Evolutionary conservation across 805 yeast genomes (phyloP), one percentile per base, ranked within the genome.

Genomic region (Candida endomychidarum): DNA sequence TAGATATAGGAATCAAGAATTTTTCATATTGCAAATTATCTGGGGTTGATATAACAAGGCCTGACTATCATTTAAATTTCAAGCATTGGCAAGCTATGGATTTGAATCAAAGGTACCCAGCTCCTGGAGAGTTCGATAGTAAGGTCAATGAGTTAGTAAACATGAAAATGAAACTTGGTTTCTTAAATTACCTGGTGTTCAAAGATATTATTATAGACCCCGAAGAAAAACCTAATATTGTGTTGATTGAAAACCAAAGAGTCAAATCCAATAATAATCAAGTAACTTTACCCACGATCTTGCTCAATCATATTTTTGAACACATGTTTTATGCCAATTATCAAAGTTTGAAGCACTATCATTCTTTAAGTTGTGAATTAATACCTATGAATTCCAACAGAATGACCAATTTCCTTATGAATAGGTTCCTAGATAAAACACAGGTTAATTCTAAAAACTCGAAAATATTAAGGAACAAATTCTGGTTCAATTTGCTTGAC

Each of bases 1-100:
- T 69, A 7, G 75, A 69, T 43, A 58, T 69, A 9, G 75, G 75
- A 5, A 45, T 68, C 40, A 67, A 66, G 50, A 67, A 69, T 52
- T 66, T 69, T 43, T 58, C 71, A 7, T 66, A 59, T 42, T 67
- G 73, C 48, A 52, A 57, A 39, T 30, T 48, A 12, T 6, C 27
- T 22, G 15, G 20, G 15, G 14, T 48, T 9, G 18, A 36, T 19
- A 10, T 29, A 4, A 22, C 21, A 6, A 25, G 26, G 2, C 32
- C 33, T 15, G 39, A 53, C 33, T 42, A 47, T n/a, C 6, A 21
- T 3, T 25, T 37, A 12, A 12, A n/a, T 10, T 36, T 37, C 19
- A 30, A 31, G 8, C 19, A 28, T 8, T 52, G 57, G 57, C 40
- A 48, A 23, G 47, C 52, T 15, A 14, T 45, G 18, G 43, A 52